phyloP scores from a whole-genome alignment of 2,329 filamentous ascomycete species.

The Colletotrichum spaethianum region DNA sequence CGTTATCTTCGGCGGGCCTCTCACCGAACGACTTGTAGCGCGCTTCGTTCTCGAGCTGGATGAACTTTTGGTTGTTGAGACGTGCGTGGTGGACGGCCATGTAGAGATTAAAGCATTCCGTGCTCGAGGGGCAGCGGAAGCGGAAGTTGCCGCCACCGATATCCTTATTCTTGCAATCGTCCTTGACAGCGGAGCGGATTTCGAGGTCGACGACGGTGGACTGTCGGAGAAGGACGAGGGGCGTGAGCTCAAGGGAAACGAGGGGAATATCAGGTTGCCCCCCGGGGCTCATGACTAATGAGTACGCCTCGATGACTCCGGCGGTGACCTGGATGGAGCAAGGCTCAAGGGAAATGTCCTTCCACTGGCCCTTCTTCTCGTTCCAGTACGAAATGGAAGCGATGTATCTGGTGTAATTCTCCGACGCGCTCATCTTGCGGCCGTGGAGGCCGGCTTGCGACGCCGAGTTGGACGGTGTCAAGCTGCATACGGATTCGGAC shows the following conservation, averaged over 20 bases:
- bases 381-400: constrained; percentile 75
- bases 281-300: constrained; percentile 52
- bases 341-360: constrained; percentile 65
- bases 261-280: constrained; percentile 58
- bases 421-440: constrained; percentile 60
- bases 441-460: constrained; percentile 78
- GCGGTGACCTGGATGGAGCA: constrained; percentile 71
- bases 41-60: constrained; percentile 75
- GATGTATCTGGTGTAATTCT: constrained; percentile 62
- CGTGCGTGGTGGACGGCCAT: constrained; percentile 88
- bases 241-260: constrained; percentile 87
- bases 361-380: constrained; percentile 72
- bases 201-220: constrained; percentile 95
- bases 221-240: constrained; percentile 88
- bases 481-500: constrained; percentile 69
- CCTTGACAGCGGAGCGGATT: constrained; percentile 87
- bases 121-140: constrained; percentile 83
- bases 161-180: constrained; percentile 77
- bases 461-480: constrained; percentile 85
- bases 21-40: constrained; percentile 81
- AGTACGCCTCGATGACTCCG: constrained; percentile 72
- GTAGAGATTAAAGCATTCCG: constrained; percentile 88
- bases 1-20: constrained; percentile 64
- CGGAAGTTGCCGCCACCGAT: constrained; percentile 84
- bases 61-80: constrained; percentile 93